These are phyloP conservation scores for Scheffersomyces parashehatae DNA, from an alignment of 1,139 yeast genomes.

Conservation along the genomic window DNA sequence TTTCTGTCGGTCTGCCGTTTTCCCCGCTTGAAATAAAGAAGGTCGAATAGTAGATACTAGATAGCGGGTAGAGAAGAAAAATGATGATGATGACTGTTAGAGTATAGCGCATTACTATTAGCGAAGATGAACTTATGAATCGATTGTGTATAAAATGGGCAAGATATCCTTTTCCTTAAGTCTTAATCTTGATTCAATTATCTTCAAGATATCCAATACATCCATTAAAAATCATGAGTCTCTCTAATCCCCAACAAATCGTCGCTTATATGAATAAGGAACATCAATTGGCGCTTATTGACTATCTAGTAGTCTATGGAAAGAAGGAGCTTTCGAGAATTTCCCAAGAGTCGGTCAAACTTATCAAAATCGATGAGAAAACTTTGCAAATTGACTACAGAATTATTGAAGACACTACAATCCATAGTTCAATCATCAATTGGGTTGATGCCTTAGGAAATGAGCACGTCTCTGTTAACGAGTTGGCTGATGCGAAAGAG, in stretches of 20 bases:
- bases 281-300: conserved; percentile 68
- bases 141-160: too few species aligned
- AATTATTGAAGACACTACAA: conserved; percentile 11
- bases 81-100: too few species aligned
- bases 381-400: conserved; percentile 48
- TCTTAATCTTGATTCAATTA: too few species aligned
- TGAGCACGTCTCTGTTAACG: conserved; percentile 39
- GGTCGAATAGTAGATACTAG: too few species aligned
- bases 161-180: too few species aligned
- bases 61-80: too few species aligned
- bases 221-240: too few species aligned
- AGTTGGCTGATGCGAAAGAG: conserved; percentile 52
- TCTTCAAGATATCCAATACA: too few species aligned
- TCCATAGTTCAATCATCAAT: conserved; percentile 11
- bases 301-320: conserved; percentile 69
- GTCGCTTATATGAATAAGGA: conserved; percentile 71
- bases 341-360: conserved; percentile 26
- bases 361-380: conserved; percentile 49
- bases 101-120: too few species aligned
- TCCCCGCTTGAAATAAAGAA: too few species aligned
- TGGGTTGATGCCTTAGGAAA: conserved; percentile 51
- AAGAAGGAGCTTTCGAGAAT: conserved; percentile 41
- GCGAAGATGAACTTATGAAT: too few species aligned
- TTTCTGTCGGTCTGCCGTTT: too few species aligned
- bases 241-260: conserved; percentile 25